Conservation (phyloP, 495 filamentous ascomycete genomes). For the Hypoxylon crocopeplum region DNA sequence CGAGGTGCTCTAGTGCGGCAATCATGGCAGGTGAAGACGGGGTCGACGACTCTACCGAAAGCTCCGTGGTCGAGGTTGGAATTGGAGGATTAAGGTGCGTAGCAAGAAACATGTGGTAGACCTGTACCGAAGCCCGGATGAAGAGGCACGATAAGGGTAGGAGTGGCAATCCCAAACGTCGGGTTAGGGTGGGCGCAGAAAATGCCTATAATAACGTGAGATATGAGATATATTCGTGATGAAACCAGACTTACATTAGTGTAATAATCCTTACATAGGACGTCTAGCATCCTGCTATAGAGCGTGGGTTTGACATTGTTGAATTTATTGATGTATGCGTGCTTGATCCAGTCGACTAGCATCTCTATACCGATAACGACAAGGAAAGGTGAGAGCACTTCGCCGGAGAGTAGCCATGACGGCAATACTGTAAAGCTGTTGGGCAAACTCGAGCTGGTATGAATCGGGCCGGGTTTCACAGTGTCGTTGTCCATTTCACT, state of each 20-base stretch:
- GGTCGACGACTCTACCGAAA: conserved; percentile 58
- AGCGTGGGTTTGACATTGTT: conserved; percentile 92
- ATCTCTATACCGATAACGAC: conserved; percentile 95
- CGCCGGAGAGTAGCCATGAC: conserved; percentile 73
- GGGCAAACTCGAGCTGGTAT: conserved; percentile 72
- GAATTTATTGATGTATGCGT: conserved; percentile 97
- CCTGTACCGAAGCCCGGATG: conserved; percentile 92
- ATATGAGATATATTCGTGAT: too few species aligned
- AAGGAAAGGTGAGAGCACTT: conserved; percentile 89
- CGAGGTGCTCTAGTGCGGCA: conserved; percentile 75
- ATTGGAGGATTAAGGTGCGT: conserved; percentile 78
- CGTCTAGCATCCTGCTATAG: conserved; percentile 87
- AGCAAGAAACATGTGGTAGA: conserved; percentile 97
- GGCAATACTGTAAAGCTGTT: conserved; percentile 89
- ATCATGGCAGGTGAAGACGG: conserved; percentile 70
- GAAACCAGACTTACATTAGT: conserved; percentile 76
- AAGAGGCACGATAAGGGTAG: conserved; percentile 94
- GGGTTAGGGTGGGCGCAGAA: conserved; percentile 80
- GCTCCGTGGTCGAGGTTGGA: conserved; percentile 71
- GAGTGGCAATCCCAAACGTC: conserved; percentile 88
- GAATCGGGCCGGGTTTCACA: conserved; percentile 53
- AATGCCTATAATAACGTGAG: conserved; percentile 69
- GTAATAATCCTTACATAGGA: conserved; percentile 97
- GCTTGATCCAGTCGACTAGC: conserved; percentile 97
- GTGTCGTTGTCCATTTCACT: conserved; percentile 46